Conservation (phyloP, 306 rosid genomes). For the Nissolia schottii region DNA sequence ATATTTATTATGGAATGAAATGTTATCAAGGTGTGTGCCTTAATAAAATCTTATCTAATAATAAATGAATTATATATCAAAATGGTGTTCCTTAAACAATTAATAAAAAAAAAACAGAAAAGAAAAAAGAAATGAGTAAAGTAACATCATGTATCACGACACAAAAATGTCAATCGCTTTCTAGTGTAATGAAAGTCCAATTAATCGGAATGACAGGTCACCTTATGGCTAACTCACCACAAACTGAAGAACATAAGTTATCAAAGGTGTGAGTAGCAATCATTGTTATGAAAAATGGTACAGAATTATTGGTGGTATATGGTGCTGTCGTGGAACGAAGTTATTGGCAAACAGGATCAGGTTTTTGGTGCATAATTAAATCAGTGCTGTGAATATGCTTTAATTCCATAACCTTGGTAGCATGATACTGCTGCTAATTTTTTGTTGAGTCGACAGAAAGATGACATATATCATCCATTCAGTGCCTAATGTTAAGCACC, state of each 20-base stretch:
- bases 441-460: conserved; percentile 12
- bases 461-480: conserved; percentile 11
- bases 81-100: too few species aligned
- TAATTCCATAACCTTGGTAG: background rate
- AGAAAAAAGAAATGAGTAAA: too few species aligned
- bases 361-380: background rate
- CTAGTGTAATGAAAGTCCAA: conserved; percentile 20
- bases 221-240: conserved; percentile 4
- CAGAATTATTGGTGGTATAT: conserved; percentile 23
- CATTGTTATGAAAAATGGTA: conserved; percentile 19
- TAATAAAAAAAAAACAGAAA: background rate
- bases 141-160: background rate
- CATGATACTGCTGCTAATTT: conserved; percentile 1
- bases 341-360: conserved; percentile 7
- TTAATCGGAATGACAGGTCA: conserved; percentile 19
- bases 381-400: background rate
- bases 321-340: conserved; percentile 7
- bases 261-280: conserved; percentile 26
- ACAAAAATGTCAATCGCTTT: conserved; percentile 19
- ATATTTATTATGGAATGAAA: too few species aligned
- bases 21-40: too few species aligned
- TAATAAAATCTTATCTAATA: too few species aligned
- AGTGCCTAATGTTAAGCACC: background rate
- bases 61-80: too few species aligned
- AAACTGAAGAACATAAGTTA: background rate